Conservation (phyloP, 1,284 basidiomycete genomes). For the Ceratobasidium sp. region DNA sequence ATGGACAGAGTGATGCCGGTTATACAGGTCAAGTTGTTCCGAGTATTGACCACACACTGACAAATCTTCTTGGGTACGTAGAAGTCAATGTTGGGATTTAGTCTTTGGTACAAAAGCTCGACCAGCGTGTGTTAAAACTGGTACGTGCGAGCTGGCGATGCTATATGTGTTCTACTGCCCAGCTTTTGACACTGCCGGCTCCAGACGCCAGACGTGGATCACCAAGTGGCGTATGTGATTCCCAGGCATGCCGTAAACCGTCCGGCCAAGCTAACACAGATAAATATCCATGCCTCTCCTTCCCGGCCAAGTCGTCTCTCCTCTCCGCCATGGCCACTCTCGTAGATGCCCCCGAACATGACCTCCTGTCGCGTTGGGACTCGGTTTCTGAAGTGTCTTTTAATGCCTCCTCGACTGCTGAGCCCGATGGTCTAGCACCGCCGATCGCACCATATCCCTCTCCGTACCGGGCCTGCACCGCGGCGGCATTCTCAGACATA, state of each 20-base stretch:
- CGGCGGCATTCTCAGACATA: constrained; percentile 36
- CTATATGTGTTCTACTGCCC: not conserved
- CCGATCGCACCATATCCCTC: constrained; percentile 17
- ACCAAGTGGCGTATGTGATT: constrained; percentile 10
- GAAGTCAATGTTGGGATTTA: not conserved
- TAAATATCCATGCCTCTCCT: constrained; percentile 5
- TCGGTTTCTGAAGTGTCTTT: not conserved
- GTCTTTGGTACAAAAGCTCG: not conserved
- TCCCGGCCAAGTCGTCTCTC: not conserved
- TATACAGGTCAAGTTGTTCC: too few species aligned
- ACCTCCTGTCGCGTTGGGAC: not conserved
- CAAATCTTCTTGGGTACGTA: not conserved
- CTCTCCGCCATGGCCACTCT: constrained; percentile 4
- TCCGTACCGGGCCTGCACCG: constrained; percentile 13
- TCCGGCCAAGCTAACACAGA: not conserved
- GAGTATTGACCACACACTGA: not conserved
- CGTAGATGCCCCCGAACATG: not conserved
- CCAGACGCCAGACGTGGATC: not conserved
- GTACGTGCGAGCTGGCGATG: not conserved
- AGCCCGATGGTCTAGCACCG: not conserved
- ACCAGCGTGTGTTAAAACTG: not conserved
- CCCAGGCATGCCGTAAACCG: constrained; percentile 6
- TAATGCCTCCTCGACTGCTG: not conserved
- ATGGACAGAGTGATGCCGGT: too few species aligned
- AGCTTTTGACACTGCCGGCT: not conserved